These are phyloP conservation scores for Malus hybrid DNA, from an alignment of 331 rosid species.

Conservation along the genomic window DNA sequence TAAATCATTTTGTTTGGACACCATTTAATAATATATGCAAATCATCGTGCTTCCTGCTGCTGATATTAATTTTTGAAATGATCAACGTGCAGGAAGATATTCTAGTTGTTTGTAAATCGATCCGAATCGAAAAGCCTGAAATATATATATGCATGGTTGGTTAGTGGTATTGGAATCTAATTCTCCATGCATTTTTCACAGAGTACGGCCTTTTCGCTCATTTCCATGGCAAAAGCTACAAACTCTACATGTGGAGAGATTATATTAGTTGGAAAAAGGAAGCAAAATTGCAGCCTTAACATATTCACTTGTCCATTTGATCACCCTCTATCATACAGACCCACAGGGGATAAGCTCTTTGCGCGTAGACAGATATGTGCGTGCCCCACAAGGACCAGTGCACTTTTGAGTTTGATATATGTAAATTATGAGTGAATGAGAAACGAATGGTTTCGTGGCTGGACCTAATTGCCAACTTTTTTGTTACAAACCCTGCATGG, in stretches of 20 bases:
- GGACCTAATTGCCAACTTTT: background rate
- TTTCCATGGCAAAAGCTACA: slow-evolving; percentile 20
- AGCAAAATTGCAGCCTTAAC: slow-evolving; percentile 10
- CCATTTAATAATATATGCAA: background rate
- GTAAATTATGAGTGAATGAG: background rate
- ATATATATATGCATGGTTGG: background rate
- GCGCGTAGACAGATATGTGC: background rate
- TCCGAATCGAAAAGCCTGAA: background rate
- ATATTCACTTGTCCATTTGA: background rate
- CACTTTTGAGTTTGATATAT: background rate
- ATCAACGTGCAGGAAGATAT: slow-evolving; percentile 11
- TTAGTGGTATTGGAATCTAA: slow-evolving; percentile 57
- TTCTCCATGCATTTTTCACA: slow-evolving; percentile 19
- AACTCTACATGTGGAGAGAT: background rate
- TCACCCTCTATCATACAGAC: background rate
- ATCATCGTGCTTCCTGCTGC: slow-evolving; percentile 7
- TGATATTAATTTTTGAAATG: background rate
- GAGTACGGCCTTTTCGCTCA: slow-evolving; percentile 22
- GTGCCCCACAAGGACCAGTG: background rate
- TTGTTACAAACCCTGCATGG: background rate
- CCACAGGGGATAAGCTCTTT: background rate
- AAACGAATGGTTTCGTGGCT: background rate
- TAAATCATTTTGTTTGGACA: background rate
- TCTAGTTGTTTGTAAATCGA: slow-evolving; percentile 1
- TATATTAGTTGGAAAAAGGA: slow-evolving; percentile 6